Percentiles rank a stretch among this genome's conserved stretches.
phyloP scores from a whole-genome alignment of 129 eudicot species.

The Saussurea involucrata region DNA sequence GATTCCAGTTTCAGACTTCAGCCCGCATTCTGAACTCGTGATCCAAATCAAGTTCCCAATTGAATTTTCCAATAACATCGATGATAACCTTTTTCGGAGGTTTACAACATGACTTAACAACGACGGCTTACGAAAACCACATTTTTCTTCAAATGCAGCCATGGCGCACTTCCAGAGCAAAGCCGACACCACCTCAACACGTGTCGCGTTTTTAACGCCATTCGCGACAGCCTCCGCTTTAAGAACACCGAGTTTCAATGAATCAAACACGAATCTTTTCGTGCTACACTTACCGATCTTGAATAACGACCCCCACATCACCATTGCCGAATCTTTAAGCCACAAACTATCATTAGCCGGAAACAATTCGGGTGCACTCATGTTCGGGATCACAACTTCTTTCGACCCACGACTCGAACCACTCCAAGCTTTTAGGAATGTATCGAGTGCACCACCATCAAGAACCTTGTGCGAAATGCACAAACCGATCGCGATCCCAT shows the following conservation, averaged over 20 bases:
- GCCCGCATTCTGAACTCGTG: conserved; percentile 33
- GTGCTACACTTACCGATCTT: conserved; percentile 56
- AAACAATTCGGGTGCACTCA: conserved; percentile 41
- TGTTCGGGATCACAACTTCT: conserved; percentile 29
- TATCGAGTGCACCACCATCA: conserved; percentile 54
- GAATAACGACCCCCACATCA: conserved; percentile 56
- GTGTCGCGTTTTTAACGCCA: conserved; percentile 25
- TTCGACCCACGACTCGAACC: conserved; percentile 14
- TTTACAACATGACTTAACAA: conserved; percentile 54
- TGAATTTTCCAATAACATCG: conserved; percentile 36
- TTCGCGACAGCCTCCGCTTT: conserved; percentile 9
- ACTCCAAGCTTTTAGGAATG: conserved; percentile 53
- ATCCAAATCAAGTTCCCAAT: conserved; percentile 70
- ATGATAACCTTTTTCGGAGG: conserved; percentile 38
- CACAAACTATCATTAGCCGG: conserved; percentile 45
- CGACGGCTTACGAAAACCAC: conserved; percentile 32
- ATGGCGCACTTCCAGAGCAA: conserved; percentile 42
- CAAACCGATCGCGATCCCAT: conserved; percentile 60
- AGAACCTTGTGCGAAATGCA: conserved; percentile 67
- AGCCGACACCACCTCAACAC: conserved; percentile 51
- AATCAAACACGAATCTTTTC: conserved; percentile 52
- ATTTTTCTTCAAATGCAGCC: conserved; percentile 29
- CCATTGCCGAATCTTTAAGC: conserved; percentile 55
- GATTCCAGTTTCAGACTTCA: background rate
- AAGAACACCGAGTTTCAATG: conserved; percentile 30